Base-by-base conservation (phyloP, 2,329 filamentous ascomycete species). In the Chrysoporthe deuterocubensis region DNA sequence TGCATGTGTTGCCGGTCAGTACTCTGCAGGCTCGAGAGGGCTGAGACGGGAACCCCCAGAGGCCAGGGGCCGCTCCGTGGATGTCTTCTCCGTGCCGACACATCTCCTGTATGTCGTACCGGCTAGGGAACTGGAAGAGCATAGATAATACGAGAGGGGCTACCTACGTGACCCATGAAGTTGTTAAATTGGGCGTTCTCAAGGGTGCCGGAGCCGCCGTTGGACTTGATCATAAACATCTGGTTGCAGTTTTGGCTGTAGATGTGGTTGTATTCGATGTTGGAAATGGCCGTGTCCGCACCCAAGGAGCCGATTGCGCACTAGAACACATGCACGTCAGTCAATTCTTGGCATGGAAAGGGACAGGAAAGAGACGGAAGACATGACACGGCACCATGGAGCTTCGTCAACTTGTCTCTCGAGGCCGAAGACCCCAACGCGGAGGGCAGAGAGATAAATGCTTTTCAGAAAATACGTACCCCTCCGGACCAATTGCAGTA, bases 221-320 rank as follows among this genome's bases (percentile, higher is more conserved):
- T 85, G 67, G 82, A 84, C 76, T 89, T 89, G 79, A 89, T 83
- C 85, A 87, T 86, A 76, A 84, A 82, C 86, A 89, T 88, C 73
- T 89, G 85, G 79, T 89, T 89, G n/a, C 83, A 84, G 21, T 81
- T 79, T 76, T 81, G 82, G 43, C 85, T 87, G 78, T 89, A 89
- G 70, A 89, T 73, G 73, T 88, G 87, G 72, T 79, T 77, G 78
- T 88, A 89, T 34, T 78, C 75, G 69, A 89, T 80, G 69, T 85
- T 77, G 43, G 81, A 82, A 73, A 89, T 84, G 46, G 54, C 66
- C 0, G 77, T 84, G 67, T 81, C 80, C 9, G 77, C 76, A 3
- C 80, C 82, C 1, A 89, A 78, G 2, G 84, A 87, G 37, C 86
- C 86, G 71, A 89, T 84, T 7, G 82, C 85, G 70, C 83, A 86